Conservation (phyloP, 2,329 filamentous ascomycete species). For the Fusarium guadeloupense region DNA sequence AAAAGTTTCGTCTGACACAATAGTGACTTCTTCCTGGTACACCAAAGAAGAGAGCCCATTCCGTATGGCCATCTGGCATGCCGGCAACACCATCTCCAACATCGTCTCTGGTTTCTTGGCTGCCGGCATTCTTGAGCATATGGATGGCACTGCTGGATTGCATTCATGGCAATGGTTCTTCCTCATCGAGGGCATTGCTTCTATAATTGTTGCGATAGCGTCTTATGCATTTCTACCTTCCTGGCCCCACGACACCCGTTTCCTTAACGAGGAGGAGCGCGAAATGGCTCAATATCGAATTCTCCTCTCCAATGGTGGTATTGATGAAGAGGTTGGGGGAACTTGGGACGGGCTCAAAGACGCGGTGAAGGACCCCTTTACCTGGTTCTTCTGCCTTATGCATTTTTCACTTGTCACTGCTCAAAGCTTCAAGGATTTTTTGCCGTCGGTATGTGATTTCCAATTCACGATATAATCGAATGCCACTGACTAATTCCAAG, state of each 20-base stretch:
- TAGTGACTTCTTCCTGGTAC: slow-evolving; percentile 59
- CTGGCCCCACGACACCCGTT: slow-evolving; percentile 46
- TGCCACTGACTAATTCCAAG: slow-evolving; percentile 15
- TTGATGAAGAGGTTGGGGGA: slow-evolving; percentile 50
- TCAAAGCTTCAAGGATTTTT: slow-evolving; percentile 54
- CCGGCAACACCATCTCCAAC: slow-evolving; percentile 57
- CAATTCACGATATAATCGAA: no score
- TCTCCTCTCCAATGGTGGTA: slow-evolving; percentile 49
- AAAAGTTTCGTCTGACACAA: slow-evolving; percentile 43
- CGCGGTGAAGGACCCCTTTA: slow-evolving; percentile 50
- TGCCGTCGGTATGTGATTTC: slow-evolving; percentile 49
- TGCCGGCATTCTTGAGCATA: slow-evolving; percentile 55
- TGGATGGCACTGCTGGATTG: slow-evolving; percentile 50
- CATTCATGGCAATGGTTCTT: slow-evolving; percentile 56
- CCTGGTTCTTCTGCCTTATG: slow-evolving; percentile 51
- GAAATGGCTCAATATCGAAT: slow-evolving; percentile 52
- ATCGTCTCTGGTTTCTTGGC: slow-evolving; percentile 56
- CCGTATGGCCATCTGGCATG: slow-evolving; percentile 57
- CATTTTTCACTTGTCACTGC: slow-evolving; percentile 57
- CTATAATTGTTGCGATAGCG: slow-evolving; percentile 46
- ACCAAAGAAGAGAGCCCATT: slow-evolving; percentile 55
- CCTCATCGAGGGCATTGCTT: slow-evolving; percentile 48
- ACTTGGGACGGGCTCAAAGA: slow-evolving; percentile 51
- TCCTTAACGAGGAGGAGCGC: slow-evolving; percentile 50
- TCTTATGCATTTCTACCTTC: slow-evolving; percentile 49